Conservation (phyloP, 768 basidiomycete species). For the Lactarius indigo region DNA sequence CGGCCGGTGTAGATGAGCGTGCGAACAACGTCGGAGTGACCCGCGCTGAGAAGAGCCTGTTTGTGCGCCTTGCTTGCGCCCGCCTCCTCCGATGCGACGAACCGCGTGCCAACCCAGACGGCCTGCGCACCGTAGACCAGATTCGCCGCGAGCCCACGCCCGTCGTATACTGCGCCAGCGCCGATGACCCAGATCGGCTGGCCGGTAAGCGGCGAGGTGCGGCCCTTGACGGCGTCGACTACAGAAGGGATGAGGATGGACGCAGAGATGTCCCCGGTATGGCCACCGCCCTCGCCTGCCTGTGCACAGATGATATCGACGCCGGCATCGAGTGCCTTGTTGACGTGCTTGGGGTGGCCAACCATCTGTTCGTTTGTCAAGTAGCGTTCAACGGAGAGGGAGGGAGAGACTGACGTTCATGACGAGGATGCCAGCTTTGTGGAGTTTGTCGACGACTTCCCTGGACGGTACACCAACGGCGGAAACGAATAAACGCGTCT, state of each 20-base stretch:
- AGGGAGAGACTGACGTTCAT: constrained; percentile 63
- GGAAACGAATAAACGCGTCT: constrained; percentile 83
- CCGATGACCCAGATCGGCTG: constrained; percentile 84
- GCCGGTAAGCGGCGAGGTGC: constrained; percentile 75
- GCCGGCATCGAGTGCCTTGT: constrained; percentile 76
- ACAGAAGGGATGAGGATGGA: constrained; percentile 88
- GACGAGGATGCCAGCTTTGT: constrained; percentile 78
- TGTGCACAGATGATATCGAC: constrained; percentile 94
- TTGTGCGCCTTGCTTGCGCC: constrained; percentile 83
- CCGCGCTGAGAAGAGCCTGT: constrained; percentile 63
- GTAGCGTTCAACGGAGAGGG: background rate
- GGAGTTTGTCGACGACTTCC: constrained; percentile 74
- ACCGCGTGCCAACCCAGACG: constrained; percentile 67
- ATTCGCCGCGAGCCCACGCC: constrained; percentile 82
- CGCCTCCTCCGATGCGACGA: constrained; percentile 80
- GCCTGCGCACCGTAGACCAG: constrained; percentile 86
- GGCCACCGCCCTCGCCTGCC: constrained; percentile 72
- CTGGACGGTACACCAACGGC: constrained; percentile 86
- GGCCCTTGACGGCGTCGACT: constrained; percentile 78
- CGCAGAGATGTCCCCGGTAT: constrained; percentile 80
- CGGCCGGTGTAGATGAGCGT: constrained; percentile 91
- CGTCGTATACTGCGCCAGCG: constrained; percentile 90
- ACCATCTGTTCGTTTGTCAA: constrained; percentile 54
- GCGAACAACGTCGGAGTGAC: constrained; percentile 74
- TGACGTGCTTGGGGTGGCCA: constrained; percentile 89